A percentile compares a stretch with the other conserved stretches of the same genome.
Evolutionary conservation across 768 basidiomycete genomes (phyloP).

Genomic region (Termitomyces sp.): DNA sequence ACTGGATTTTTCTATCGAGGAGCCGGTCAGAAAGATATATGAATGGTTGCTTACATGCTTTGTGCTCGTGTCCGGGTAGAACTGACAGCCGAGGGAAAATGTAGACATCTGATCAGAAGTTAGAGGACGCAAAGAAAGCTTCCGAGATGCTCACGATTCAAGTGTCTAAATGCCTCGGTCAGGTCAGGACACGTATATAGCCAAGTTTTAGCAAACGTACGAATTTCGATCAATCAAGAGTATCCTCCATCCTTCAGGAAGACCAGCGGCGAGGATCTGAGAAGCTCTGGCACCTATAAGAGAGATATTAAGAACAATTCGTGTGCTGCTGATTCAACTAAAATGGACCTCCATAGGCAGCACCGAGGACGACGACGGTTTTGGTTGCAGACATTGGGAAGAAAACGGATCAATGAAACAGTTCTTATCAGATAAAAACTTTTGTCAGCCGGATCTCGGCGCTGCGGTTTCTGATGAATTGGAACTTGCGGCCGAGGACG

Average conservation of each 20-base stretch:
- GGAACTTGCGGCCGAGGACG: too few species aligned
- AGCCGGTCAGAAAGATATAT: neutral
- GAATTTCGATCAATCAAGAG: conserved; percentile 59
- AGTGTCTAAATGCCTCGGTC: conserved; percentile 29
- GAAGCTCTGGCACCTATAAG: conserved; percentile 44
- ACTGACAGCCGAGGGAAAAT: conserved; percentile 55
- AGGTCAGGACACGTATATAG: neutral
- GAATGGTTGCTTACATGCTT: conserved; percentile 45
- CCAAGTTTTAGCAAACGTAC: conserved; percentile 26
- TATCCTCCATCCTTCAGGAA: conserved; percentile 52
- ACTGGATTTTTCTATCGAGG: conserved; percentile 25
- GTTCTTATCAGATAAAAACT: conserved; percentile 3
- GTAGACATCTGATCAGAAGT: conserved; percentile 41
- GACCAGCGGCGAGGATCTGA: conserved; percentile 40
- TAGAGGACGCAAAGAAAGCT: neutral
- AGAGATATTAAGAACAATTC: neutral
- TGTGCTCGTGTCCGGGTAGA: conserved; percentile 59
- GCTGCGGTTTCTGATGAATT: too few species aligned
- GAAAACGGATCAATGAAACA: too few species aligned
- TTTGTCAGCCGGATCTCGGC: too few species aligned
- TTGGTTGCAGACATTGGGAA: neutral
- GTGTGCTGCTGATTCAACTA: neutral
- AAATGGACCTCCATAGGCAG: conserved; percentile 23
- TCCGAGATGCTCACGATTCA: conserved; percentile 34
- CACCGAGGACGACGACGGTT: conserved; percentile 33